Evolutionary conservation across 345 rosid species (phyloP), one percentile per base, ranked within the genome.

Genomic region (Rhodomyrtus tomentosa): DNA sequence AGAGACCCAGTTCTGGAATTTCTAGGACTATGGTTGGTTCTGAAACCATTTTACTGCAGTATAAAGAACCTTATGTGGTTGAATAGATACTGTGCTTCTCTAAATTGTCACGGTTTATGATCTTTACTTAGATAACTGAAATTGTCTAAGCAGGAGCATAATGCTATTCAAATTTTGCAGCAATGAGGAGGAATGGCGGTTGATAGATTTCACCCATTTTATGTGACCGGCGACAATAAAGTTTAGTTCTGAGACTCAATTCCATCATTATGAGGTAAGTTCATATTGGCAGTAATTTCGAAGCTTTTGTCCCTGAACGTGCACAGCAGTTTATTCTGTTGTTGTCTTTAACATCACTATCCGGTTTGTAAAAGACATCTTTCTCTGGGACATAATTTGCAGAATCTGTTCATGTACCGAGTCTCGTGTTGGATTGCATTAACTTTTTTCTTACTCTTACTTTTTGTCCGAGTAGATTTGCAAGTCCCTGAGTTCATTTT

Each of bases 391-490:
- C 36, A 32, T 56, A 12, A 2, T n/a, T 32, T 1, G 36, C 68
- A 56, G 7, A n/a, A 1, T n/a, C 18, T 56, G 68, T 56, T 56
- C 68, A 56, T 56, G 68, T 5, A n/a, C 68, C 5, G 11, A 56
- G 1, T 22, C 40, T 15, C 1, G 5, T 14, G 74, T 62, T 0
- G 74, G 10, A 62, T 62, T 0, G 22, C 22, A 2, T 58, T 16
- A 0, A 14, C 62, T 58, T 58, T 36, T 3, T 58, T 27, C 21
- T 7, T 6, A 0, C 20, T 14, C 21, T 55, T 1, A 14, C 2
- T 1, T 27, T 58, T 58, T 14, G 3, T 13, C 20, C 0, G 0
- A 14, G 74, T 29, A 0, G 40, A 62, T 29, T 0, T 29, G 22
- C 40, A 1, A 3, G 40, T 62, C 74, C 74, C 15, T 29, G 38